phyloP scores from a whole-genome alignment of 2,329 filamentous ascomycete species.

The Fusarium irregulare region DNA sequence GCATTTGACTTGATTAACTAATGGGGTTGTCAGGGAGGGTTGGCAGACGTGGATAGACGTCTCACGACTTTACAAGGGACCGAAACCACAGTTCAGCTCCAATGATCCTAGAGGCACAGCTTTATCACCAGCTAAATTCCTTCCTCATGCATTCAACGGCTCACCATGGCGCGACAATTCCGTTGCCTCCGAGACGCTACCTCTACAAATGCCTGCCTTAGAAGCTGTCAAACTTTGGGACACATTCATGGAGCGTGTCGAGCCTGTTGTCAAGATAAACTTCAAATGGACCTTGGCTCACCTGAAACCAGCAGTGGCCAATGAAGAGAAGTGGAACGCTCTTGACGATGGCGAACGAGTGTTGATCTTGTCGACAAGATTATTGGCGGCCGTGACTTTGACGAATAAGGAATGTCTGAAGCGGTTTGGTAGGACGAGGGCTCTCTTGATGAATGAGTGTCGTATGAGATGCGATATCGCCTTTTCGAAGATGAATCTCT shows the following conservation, averaged over 20 bases:
- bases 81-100: background rate
- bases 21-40: background rate
- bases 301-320: background rate
- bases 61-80: conserved; percentile 6
- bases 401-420: background rate
- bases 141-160: conserved; percentile 18
- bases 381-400: conserved; percentile 13
- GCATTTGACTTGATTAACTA: background rate
- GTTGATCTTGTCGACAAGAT: conserved; percentile 3
- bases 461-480: conserved; percentile 12
- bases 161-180: conserved; percentile 8
- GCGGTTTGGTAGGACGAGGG: background rate
- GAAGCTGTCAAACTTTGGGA: conserved; percentile 11
- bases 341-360: conserved; percentile 3
- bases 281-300: conserved; percentile 14
- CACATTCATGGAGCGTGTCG: conserved; percentile 13
- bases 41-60: conserved; percentile 22
- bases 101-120: conserved; percentile 11
- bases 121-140: conserved; percentile 7
- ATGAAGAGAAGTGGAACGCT: background rate
- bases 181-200: rapidly evolving
- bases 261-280: conserved; percentile 25
- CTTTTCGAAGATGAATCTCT: conserved; percentile 5
- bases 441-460: background rate
- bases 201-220: background rate